Base-by-base conservation (phyloP, 345 rosid species). In the Microthlaspi erraticum region DNA sequence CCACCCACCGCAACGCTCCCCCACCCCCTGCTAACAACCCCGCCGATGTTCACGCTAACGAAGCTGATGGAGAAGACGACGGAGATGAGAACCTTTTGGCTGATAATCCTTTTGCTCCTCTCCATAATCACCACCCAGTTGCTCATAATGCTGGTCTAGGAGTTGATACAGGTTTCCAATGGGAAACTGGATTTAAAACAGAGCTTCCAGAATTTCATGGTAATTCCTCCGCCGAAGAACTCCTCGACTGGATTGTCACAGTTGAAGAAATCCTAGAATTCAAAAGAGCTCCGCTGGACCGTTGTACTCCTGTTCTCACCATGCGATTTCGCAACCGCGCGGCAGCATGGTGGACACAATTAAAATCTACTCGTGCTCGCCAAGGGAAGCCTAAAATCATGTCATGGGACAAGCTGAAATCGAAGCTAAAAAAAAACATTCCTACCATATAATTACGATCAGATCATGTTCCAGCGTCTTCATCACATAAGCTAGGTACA, bases 201-300 rank as follows among this genome's bases (percentile, higher is more conserved):
- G 62, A 34, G 29, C 16, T 57, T 2, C 29, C 44, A 0, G 44
- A 57, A 6, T 57, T 57, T 3, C 62, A 36, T 34, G 60, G 60
- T 1, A 55, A 33, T 4, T 13, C 41, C 0, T 37, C 46, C 0
- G 63, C 32, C 0, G 63, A 58, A 10, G 63, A 58, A 58, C 13
- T 58, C 1, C 45, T 58, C 16, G 45, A 61, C 23, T 61, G 38
- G 66, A 26, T 61, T 0, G 50, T 23, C 5, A 61, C 52, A 2
- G 66, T 60, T 20, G 26, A 20, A 20, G 26, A 20, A 20, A 20
- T 20, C 26, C 26, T 1, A 20, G 26, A 20, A 20, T 61, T 61
- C 23, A 42, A 42, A 11, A 4, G 20, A 8, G 66, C 39, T 1
- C 23, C 66, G 3, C 4, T 41, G 13, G 50, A 8, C 0, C 52